Evolutionary conservation across 257 asterid species (phyloP).

Genomic region (Nicotiana attenuata): DNA sequence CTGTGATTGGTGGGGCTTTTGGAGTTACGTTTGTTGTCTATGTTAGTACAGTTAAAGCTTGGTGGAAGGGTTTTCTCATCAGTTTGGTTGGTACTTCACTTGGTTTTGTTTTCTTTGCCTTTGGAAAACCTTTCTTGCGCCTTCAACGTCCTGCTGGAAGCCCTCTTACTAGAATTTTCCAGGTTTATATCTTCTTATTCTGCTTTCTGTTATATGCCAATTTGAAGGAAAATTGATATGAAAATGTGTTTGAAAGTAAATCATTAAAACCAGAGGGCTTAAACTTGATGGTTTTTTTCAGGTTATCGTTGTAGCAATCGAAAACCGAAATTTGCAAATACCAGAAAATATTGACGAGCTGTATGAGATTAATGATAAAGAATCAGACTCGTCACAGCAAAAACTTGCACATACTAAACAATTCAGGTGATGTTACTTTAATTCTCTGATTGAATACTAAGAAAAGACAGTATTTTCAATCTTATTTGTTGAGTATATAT

Average conservation of each 20-base stretch:
- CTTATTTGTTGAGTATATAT: background rate
- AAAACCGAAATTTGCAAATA: slow-evolving; percentile 39
- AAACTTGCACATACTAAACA: slow-evolving; percentile 61
- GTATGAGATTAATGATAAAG: slow-evolving; percentile 61
- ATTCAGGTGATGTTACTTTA: slow-evolving; percentile 44
- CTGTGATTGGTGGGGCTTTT: slow-evolving; percentile 42
- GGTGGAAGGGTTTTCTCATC: slow-evolving; percentile 88
- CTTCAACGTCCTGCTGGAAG: slow-evolving; percentile 56
- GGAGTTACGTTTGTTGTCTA: slow-evolving; percentile 79
- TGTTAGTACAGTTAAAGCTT: slow-evolving; percentile 49
- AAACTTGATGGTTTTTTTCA: background rate
- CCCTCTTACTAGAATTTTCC: slow-evolving; percentile 51
- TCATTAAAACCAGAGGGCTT: no score
- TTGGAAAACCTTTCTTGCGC: slow-evolving; percentile 61
- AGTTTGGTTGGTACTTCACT: slow-evolving; percentile 23
- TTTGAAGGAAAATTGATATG: background rate
- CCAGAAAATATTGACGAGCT: slow-evolving; percentile 47
- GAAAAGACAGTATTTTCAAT: background rate
- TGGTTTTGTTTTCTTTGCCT: slow-evolving; percentile 35
- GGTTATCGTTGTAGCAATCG: slow-evolving; percentile 56
- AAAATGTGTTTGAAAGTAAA: no score
- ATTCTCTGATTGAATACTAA: background rate
- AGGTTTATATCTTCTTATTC: slow-evolving; percentile 28
- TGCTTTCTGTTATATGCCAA: background rate
- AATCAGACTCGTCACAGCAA: slow-evolving; percentile 21